Percentiles rank a stretch among this genome's conserved stretches.
Conservation (phyloP, 768 basidiomycete genomes). For the Tulasnella calospora region DNA sequence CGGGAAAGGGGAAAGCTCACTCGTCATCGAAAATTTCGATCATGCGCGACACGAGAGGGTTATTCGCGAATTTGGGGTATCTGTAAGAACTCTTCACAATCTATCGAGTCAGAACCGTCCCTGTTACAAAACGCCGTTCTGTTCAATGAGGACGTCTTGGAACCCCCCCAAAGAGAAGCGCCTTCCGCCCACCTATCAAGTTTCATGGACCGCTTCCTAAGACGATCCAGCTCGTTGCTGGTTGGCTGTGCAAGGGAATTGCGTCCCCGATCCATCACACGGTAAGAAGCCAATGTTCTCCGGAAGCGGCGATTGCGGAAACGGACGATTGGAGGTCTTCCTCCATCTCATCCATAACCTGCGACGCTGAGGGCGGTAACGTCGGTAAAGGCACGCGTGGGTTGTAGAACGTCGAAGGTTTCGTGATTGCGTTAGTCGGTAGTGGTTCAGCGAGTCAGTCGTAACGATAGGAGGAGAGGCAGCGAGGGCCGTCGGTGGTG, state of each 20-base stretch:
- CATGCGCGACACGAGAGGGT: constrained; percentile 93
- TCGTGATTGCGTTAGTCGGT: neutral
- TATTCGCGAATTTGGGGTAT: constrained; percentile 99
- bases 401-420: neutral
- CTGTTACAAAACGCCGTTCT: constrained; percentile 39
- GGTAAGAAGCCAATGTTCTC: neutral
- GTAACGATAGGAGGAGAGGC: neutral
- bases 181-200: constrained; percentile 67
- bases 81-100: constrained; percentile 96
- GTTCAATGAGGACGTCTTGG: neutral
- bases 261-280: neutral
- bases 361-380: constrained; percentile 54
- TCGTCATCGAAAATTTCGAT: constrained; percentile 99
- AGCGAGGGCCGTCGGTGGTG: neutral
- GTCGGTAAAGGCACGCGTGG: constrained; percentile 18
- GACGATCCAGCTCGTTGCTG: constrained; percentile 85
- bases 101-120: constrained; percentile 95
- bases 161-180: neutral
- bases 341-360: constrained; percentile 98
- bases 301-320: neutral
- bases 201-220: constrained; percentile 99
- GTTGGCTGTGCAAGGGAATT: constrained; percentile 59
- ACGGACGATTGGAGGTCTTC: constrained; percentile 91
- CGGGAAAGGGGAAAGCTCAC: constrained; percentile 53
- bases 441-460: neutral